Evolutionary conservation across 2,329 filamentous ascomycete genomes (phyloP), one percentile per base, ranked within the genome.

Genomic region (Cordyceps sp.): DNA sequence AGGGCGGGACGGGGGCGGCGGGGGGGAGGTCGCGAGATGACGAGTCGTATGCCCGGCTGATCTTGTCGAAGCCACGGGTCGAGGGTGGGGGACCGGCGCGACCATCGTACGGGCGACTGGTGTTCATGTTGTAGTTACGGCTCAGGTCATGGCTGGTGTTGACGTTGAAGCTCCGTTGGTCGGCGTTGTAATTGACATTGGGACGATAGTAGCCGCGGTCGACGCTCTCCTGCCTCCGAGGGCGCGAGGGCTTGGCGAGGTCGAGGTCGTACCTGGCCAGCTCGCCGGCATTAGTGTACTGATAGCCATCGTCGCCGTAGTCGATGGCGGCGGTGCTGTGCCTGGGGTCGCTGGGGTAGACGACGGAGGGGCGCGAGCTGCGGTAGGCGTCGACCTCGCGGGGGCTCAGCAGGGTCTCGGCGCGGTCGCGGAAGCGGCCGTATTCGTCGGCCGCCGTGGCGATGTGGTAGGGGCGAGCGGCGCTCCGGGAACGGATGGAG

Each of bases 61-160:
- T 69, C 52, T 72, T 79, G 42, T 83, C 78, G 39, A 84, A 72
- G 1, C 75, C 78, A 42, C 77, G 63, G 4, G 73, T 80, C 5
- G 74, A 70, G 5, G 76, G 76, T 9, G 80, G 79, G 3, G 78
- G 78, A 0, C 66, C 63, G 21, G 65, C 50, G 17, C 54, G 45
- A 26, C 41, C 47, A 12, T 64, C 61, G 36, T 59, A 55, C 6
- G 46, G 47, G 5, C 52, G 50, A 36, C 38, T 49, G 13, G 41
- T 44, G 30, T 45, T 50, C 21, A 40, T 42, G 31, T 57, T 58
- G 37, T 61, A 64, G 19, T 52, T 53, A 15, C 61, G 62, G 32
- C 46, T 49, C 15, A 60, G 39, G 33, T 70, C 66, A 17, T 48
- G 42, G 36, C 44, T 49, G 4, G 61, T 61, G 36, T 58, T 61